Percentiles rank a stretch among this genome's conserved stretches.
Evolutionary conservation across 768 basidiomycete species (phyloP).

Genomic region (Collybia nuda): DNA sequence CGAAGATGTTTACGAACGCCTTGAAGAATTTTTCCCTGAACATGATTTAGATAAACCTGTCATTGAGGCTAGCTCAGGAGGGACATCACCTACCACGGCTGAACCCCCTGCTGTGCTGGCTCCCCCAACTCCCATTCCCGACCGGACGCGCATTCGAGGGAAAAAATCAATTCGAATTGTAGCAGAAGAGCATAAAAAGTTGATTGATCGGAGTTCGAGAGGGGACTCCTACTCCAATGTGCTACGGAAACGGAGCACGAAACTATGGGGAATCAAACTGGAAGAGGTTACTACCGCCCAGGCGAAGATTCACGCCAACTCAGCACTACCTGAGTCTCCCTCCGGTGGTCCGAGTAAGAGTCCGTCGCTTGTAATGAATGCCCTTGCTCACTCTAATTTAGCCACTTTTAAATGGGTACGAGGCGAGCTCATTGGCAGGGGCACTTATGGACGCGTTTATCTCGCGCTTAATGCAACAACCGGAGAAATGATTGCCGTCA

Average conservation of each 20-base stretch:
- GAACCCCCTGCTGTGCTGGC: slow-evolving; percentile 48
- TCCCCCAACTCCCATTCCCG: slow-evolving; percentile 30
- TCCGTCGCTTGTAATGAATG: slow-evolving; percentile 5
- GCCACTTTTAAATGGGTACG: slow-evolving; percentile 98
- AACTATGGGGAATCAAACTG: slow-evolving; percentile 90
- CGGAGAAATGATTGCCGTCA: slow-evolving; percentile 99
- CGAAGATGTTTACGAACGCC: slow-evolving; percentile 89
- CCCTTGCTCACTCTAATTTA: slow-evolving; percentile 29
- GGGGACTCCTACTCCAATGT: slow-evolving; percentile 51
- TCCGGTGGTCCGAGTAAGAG: slow-evolving; percentile 69
- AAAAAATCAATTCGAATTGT: slow-evolving; percentile 94
- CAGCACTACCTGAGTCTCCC: slow-evolving; percentile 56
- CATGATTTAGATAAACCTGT: slow-evolving; percentile 96
- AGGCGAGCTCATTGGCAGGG: slow-evolving; percentile 95
- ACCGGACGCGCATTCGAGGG: slow-evolving; percentile 50
- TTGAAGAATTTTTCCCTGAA: slow-evolving; percentile 94
- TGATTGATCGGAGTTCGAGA: slow-evolving; percentile 69
- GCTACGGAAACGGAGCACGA: slow-evolving; percentile 83
- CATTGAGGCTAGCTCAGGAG: slow-evolving; percentile 81
- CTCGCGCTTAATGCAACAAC: slow-evolving; percentile 94
- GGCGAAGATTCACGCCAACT: slow-evolving; percentile 41
- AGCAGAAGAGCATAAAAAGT: slow-evolving; percentile 83
- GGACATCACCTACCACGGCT: slow-evolving; percentile 69
- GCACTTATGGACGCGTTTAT: slow-evolving; percentile 96
- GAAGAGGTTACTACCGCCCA: slow-evolving; percentile 90